Percentiles rank a stretch among this genome's conserved stretches.
phyloP scores from a whole-genome alignment of 1,284 basidiomycete species.

The Sanghuangporus baumii region DNA sequence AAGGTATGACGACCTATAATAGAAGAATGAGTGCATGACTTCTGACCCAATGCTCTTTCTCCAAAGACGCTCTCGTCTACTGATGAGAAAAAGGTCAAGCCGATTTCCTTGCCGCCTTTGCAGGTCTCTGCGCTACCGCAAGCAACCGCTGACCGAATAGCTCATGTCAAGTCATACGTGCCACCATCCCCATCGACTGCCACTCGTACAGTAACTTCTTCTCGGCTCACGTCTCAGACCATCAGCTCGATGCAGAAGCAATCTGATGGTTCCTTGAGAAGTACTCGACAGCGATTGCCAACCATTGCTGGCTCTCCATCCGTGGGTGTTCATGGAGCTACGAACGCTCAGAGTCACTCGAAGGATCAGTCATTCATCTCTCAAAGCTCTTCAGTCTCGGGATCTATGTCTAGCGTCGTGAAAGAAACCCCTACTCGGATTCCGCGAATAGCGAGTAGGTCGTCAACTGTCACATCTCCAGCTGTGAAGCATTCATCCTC shows the following conservation, averaged over 20 bases:
- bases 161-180: conserved; percentile 58
- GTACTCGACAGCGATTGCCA: conserved; percentile 65
- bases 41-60: neutral
- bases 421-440: conserved; percentile 93
- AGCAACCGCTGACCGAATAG: conserved; percentile 73
- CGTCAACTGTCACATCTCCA: conserved; percentile 63
- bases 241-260: conserved; percentile 77
- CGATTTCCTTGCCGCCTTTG: conserved; percentile 76
- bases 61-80: conserved; percentile 79
- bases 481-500: conserved; percentile 48
- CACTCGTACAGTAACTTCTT: conserved; percentile 39
- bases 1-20: conserved; percentile 55
- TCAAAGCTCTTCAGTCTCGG: conserved; percentile 39
- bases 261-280: conserved; percentile 69
- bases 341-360: conserved; percentile 27
- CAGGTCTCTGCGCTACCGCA: conserved; percentile 80
- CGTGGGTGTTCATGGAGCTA: conserved; percentile 44
- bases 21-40: neutral
- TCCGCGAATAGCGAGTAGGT: conserved; percentile 81
- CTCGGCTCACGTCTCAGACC: conserved; percentile 67
- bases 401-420: conserved; percentile 30
- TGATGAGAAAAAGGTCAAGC: conserved; percentile 66
- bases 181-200: conserved; percentile 42
- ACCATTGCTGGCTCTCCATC: conserved; percentile 90
- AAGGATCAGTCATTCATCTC: conserved; percentile 50